A percentile compares a stretch with the other conserved stretches of the same genome.
Evolutionary conservation across 83 land plant species (phyloP).

Genomic region (Picea abies): DNA sequence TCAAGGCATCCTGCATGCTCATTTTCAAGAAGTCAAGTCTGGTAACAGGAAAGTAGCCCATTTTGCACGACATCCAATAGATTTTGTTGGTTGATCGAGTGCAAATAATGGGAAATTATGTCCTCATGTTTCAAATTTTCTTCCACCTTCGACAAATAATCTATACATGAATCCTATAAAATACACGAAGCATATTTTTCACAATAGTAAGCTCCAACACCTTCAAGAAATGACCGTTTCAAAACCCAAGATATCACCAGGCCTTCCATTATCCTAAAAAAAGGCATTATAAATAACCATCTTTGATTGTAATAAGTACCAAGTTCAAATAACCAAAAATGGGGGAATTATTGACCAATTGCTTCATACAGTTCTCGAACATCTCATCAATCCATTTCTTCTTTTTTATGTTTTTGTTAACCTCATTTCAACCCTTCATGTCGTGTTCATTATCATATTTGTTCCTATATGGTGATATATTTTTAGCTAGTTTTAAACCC

Average conservation of each 20-base stretch:
- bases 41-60: slow-evolving; percentile 63
- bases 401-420: slow-evolving; percentile 26
- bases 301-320: no score
- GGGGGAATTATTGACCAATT: no score
- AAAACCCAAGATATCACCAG: no score
- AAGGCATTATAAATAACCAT: no score
- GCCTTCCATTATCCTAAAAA: no score
- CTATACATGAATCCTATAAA: slow-evolving; percentile 69
- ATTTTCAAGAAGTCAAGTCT: slow-evolving; percentile 76
- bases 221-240: slow-evolving; percentile 32
- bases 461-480: not conserved
- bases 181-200: slow-evolving; percentile 79
- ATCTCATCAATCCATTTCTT: slow-evolving; percentile 11
- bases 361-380: no score
- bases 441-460: not conserved
- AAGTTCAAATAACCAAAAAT: no score
- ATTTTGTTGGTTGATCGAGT: slow-evolving; percentile 26
- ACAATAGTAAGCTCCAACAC: slow-evolving; percentile 72
- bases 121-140: slow-evolving; percentile 75
- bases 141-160: slow-evolving; percentile 81
- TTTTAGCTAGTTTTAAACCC: not conserved
- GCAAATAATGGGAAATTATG: slow-evolving; percentile 75
- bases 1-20: slow-evolving; percentile 54
- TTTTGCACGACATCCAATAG: slow-evolving; percentile 77
- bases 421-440: not conserved